Evolutionary conservation across 208 protist genomes (phyloP), one percentile per base, ranked within the genome.

Genomic region (Phytomonas sp.): DNA sequence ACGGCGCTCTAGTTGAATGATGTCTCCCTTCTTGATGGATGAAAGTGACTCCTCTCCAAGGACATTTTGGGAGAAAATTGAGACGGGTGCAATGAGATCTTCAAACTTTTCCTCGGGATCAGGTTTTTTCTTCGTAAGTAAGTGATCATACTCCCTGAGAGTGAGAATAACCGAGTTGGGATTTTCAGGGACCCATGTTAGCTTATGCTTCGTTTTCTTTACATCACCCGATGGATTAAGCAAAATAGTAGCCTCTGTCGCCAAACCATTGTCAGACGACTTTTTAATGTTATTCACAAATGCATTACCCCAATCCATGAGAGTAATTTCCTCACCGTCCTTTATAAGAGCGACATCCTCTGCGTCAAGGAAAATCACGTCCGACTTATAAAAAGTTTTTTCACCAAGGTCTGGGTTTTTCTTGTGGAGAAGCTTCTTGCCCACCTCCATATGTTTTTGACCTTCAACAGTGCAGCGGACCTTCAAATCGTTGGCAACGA

Each of bases 241-340:
- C 62, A 86, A 77, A 59, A 91, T 84, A 62, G 78, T 81, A 43
- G 89, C 90, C 53, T 89, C 79, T 7, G 81, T 89, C 7, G 88
- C 83, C 15, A 84, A 65, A 59, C 67, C 78, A 51, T 73, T 74
- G 26, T 75, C 69, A 36, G 68, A 73, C 51, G 75, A 68, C 11
- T 72, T 65, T 66, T 91, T 82, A 65, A 96, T 92, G 67, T 91
- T 80, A 62, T 85, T 84, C 34, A 93, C 80, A 62, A 95, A 94
- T 7, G 89, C 89, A 82, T 99, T 99, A 74, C 98, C 97, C 98
- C 98, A 99, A 77, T 98, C 85, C 97, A 99, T 99, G 33, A 99
- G 85, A 6, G 98, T 99, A 62, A 99, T 87, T 77, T 99, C 97
- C 30, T 98, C 98, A 62, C 91, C 92, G 0, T 95, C 92, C 60